phyloP scores from a whole-genome alignment of 2,329 filamentous ascomycete species.

The Metarhizium robertsii region DNA sequence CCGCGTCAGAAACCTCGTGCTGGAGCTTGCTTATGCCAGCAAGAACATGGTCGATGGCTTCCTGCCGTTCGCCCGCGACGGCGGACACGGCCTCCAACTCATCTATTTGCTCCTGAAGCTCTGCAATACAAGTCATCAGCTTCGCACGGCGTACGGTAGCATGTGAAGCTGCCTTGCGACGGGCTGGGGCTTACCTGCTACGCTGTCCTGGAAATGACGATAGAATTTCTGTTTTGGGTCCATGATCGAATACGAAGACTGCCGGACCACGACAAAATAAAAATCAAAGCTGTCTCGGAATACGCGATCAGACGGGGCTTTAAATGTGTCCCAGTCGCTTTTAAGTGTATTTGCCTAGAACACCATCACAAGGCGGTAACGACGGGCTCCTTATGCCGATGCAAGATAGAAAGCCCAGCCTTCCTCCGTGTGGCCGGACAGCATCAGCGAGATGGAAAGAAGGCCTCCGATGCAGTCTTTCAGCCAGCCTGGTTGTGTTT shows the following conservation, averaged over 20 bases:
- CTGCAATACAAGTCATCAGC: constrained; percentile 30
- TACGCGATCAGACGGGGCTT: background rate
- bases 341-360: background rate
- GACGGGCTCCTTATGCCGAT: background rate
- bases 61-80: constrained; percentile 63
- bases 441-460: background rate
- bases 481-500: background rate
- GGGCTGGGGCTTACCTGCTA: constrained; percentile 46
- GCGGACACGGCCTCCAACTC: constrained; percentile 53
- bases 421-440: background rate
- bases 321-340: background rate
- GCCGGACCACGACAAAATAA: background rate
- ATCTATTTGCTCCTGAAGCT: constrained; percentile 66
- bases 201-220: constrained; percentile 69
- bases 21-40: constrained; percentile 72
- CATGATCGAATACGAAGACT: constrained; percentile 13
- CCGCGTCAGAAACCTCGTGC: constrained; percentile 75
- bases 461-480: background rate
- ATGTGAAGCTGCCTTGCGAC: background rate
- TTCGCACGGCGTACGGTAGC: background rate
- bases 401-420: background rate
- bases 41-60: constrained; percentile 73
- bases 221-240: constrained; percentile 69
- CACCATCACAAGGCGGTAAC: background rate
- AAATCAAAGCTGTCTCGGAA: background rate